A percentile compares a stretch with the other conserved stretches of the same genome.
phyloP scores from a whole-genome alignment of 2,329 filamentous ascomycete genomes.

The Cladophialophora psammophila region DNA sequence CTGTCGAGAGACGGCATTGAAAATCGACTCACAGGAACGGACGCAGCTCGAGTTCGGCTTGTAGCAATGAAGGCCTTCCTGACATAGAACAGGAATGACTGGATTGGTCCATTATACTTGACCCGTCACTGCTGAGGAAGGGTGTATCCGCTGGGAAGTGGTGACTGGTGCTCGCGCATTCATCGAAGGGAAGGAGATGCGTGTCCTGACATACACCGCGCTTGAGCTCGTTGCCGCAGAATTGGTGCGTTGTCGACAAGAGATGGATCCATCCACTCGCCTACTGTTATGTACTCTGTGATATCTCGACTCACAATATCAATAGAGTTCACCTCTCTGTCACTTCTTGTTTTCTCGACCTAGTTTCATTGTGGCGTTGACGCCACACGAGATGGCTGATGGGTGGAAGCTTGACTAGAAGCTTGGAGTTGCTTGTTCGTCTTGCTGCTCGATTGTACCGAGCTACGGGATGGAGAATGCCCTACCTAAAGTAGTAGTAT shows the following conservation, averaged over 20 bases:
- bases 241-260: background rate
- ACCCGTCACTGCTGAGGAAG: constrained; percentile 34
- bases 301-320: constrained; percentile 16
- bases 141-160: constrained; percentile 20
- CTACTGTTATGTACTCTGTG: constrained; percentile 10
- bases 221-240: constrained; percentile 34
- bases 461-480: background rate
- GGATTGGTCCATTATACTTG: constrained; percentile 32
- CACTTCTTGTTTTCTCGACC: background rate
- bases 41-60: constrained; percentile 31
- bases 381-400: background rate
- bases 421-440: background rate
- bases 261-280: constrained; percentile 24
- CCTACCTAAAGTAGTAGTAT: no score
- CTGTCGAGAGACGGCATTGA: constrained; percentile 11
- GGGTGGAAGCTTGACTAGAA: background rate
- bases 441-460: background rate
- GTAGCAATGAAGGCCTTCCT: constrained; percentile 34
- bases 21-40: constrained; percentile 31
- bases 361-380: background rate
- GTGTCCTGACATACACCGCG: constrained; percentile 24
- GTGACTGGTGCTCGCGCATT: constrained; percentile 34
- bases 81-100: constrained; percentile 9
- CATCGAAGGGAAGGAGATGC: constrained; percentile 2
- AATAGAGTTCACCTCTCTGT: background rate